These are phyloP conservation scores for Chaetomidium leptoderma DNA, from an alignment of 495 filamentous ascomycete genomes.

Conservation along the genomic window DNA sequence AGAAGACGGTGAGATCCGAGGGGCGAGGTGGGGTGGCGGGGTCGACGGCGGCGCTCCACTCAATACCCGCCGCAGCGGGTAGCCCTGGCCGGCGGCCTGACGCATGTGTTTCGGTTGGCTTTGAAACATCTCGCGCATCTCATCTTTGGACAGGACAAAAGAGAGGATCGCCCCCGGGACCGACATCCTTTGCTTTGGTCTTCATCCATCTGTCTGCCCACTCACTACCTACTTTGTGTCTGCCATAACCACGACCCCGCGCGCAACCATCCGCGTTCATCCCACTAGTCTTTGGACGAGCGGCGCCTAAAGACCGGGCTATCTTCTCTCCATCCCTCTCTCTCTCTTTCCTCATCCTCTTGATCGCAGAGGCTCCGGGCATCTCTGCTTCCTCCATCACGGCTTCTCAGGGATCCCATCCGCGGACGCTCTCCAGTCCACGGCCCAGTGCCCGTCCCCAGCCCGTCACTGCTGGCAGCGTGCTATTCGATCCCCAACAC, in stretches of 20 bases:
- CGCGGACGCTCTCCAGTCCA: conserved; percentile 15
- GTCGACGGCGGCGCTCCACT: conserved; percentile 1
- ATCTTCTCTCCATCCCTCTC: no score
- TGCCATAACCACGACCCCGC: background rate
- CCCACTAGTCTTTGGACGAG: no score
- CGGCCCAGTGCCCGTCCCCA: no score
- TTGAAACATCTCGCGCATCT: conserved; percentile 10
- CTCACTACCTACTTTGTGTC: background rate
- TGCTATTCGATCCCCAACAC: conserved; percentile 43
- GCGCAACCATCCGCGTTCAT: no score
- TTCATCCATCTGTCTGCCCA: no score
- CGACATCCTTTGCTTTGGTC: background rate
- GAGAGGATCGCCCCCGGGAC: background rate
- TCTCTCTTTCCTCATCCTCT: background rate
- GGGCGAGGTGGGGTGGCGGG: conserved; percentile 12
- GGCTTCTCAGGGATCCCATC: conserved; percentile 30
- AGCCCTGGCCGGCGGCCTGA: background rate
- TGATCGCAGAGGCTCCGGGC: conserved; percentile 29
- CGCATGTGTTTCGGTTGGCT: conserved; percentile 20
- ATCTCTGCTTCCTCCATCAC: conserved; percentile 28
- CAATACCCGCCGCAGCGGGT: background rate
- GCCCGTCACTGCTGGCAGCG: conserved; percentile 36
- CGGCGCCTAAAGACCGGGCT: no score
- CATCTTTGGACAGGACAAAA: conserved; percentile 9
- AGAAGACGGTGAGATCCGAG: no score